Evolutionary conservation across 1,284 basidiomycete species (phyloP).

Genomic region (Cutaneotrichosporon cyanovorans): DNA sequence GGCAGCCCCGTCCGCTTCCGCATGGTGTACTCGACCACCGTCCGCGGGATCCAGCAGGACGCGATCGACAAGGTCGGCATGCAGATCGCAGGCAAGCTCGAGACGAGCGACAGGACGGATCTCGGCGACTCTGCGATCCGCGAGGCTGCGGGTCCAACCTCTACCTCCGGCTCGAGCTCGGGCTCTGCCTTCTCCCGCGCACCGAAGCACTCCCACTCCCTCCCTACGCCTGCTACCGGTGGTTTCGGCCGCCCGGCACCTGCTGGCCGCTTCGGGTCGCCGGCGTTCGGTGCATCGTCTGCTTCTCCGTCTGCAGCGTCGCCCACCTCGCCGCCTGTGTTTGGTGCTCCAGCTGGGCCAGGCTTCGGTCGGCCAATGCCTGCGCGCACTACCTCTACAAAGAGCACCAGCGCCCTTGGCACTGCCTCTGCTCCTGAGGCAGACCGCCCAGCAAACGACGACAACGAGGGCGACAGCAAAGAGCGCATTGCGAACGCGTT

Average conservation of each 20-base stretch:
- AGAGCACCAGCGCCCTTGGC: neutral
- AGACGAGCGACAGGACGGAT: slow-evolving; percentile 72
- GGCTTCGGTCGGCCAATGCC: slow-evolving; percentile 7
- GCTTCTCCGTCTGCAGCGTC: slow-evolving; percentile 18
- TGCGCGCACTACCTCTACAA: neutral
- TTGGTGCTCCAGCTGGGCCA: slow-evolving; percentile 12
- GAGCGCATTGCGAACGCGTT: slow-evolving; percentile 39
- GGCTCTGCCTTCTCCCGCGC: slow-evolving; percentile 12
- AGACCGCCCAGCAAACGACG: slow-evolving; percentile 2
- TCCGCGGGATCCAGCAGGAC: slow-evolving; percentile 53
- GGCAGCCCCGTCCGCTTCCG: slow-evolving; percentile 68
- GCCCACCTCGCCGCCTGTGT: slow-evolving; percentile 21
- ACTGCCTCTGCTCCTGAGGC: neutral
- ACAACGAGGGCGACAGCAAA: slow-evolving; percentile 34
- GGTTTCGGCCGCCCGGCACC: slow-evolving; percentile 16
- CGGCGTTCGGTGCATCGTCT: slow-evolving; percentile 11
- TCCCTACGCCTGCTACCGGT: slow-evolving; percentile 5
- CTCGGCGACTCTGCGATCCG: slow-evolving; percentile 56
- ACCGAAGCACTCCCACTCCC: slow-evolving; percentile 5
- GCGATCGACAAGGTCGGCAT: slow-evolving; percentile 51
- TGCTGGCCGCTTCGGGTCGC: slow-evolving; percentile 18
- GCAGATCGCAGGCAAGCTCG: slow-evolving; percentile 51
- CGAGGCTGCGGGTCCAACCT: slow-evolving; percentile 46
- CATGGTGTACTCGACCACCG: slow-evolving; percentile 76
- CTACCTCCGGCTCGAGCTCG: slow-evolving; percentile 17